phyloP scores from a whole-genome alignment of 1,284 basidiomycete genomes.

The Cutaneotrichosporon sp. region DNA sequence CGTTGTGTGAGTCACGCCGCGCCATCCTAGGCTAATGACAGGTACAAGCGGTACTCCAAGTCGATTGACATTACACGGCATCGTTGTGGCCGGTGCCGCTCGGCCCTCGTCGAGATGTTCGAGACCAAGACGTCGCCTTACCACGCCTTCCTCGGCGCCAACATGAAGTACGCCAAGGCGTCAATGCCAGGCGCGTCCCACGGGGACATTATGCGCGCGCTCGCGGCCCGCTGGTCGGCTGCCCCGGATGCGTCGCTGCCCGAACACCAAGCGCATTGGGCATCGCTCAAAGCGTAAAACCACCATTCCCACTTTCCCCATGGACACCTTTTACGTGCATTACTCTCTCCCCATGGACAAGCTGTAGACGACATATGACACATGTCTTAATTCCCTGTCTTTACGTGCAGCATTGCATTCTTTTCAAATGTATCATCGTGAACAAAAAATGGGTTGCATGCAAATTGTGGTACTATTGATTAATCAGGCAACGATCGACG shows the following conservation, averaged over 20 bases:
- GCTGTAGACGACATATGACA: too few relatives aligned
- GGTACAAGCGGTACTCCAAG: slow-evolving; percentile 41
- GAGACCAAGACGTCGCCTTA: slow-evolving; percentile 31
- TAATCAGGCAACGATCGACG: neutral
- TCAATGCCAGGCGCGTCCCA: slow-evolving; percentile 33
- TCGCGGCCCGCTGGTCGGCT: slow-evolving; percentile 37
- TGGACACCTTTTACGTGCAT: neutral
- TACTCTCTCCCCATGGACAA: neutral
- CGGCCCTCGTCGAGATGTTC: slow-evolving; percentile 36
- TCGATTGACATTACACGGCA: slow-evolving; percentile 39
- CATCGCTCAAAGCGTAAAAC: neutral
- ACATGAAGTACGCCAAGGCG: slow-evolving; percentile 40
- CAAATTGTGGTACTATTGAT: too few relatives aligned
- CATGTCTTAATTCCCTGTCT: neutral
- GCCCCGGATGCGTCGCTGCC: slow-evolving; percentile 15
- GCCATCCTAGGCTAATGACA: slow-evolving; percentile 5
- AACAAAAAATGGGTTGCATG: too few relatives aligned
- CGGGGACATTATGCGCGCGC: slow-evolving; percentile 42
- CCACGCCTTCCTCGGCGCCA: slow-evolving; percentile 39
- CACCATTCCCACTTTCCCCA: neutral
- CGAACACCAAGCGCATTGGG: slow-evolving; percentile 16
- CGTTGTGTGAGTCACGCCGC: slow-evolving; percentile 32
- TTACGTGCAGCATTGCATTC: neutral
- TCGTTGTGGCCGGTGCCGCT: slow-evolving; percentile 36
- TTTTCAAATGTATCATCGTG: neutral